Evolutionary conservation across 106 monocot genomes (phyloP), one percentile per base, ranked within the genome.

Genomic region (Amphibolis antarctica): DNA sequence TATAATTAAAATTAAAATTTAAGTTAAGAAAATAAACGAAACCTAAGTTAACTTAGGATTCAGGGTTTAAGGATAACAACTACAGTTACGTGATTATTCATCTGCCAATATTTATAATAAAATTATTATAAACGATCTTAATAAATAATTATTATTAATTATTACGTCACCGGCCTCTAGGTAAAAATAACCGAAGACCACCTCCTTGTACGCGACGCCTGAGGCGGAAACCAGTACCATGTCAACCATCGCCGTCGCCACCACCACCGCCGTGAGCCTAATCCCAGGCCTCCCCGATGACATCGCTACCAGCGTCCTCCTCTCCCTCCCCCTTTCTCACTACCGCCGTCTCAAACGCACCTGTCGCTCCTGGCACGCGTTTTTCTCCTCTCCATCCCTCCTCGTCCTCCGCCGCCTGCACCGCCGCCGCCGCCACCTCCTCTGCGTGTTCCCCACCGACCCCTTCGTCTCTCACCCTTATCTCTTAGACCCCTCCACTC

Each of bases 221-320:
- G n/a, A n/a, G n/a, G n/a, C n/a, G n/a, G 36, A 36, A 36, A 36
- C n/a, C 65, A 49, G 24, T 5, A 47, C 44, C 30, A 12, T 54
- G 12, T 5, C 25, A 25, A 27, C 45, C 47, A 26, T 26, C 60
- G 29, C 25, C 47, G 44, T 26, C 60, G 29, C 25, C 64, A 13
- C 20, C 18, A 24, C 26, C 60, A 17, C 23, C 27, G 44, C 48
- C 71, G 50, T 19, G 44, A 52, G 81, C 53, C 83, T 93, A 12
- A 79, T 89, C 28, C 93, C 89, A 0, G 85, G 85, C 19, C 85
- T 93, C 13, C 83, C 93, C 11, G 64, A 83, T 74, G 93, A 89
- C 71, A 28, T 86, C 63, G 36, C 93, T 12, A 28, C 86, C 30
- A 25, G 53, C 12, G 86, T 94, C 77, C 83, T 94, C 62, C 62